Evolutionary conservation across 164 flowering plant genomes (phyloP), one percentile per base, ranked within the genome.

Genomic region (Piper longum): DNA sequence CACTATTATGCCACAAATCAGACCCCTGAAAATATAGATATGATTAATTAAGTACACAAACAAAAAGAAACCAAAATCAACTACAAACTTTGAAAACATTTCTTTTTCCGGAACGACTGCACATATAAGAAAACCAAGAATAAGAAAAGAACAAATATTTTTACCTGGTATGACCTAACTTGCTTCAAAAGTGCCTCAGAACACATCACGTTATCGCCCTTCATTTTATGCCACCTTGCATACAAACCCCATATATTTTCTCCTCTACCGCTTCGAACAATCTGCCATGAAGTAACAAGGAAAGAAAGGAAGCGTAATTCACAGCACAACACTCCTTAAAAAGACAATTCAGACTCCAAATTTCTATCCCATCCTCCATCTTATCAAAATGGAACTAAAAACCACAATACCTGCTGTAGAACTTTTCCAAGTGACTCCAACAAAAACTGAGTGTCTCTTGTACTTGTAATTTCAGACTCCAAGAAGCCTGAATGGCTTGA

Each of bases 131-230:
- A 54, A 26, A 6, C 57, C 19, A 16, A 60, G 16, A 60, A 57
- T 26, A 26, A 26, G 36, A 0, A 26, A 26, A 26, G 36, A 26
- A 26, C 36, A 26, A 26, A 26, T 59, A 56, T 45, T 60, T 8
- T 61, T 78, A 88, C 92, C 93, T 88, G 96, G 71, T 82, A 86
- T 45, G 95, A 79, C 74, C 99, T 80, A 71, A 90, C 91, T 79
- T 93, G 97, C 85, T 90, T 90, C 56, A 87, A 63, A 54, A 88
- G 83, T 60, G 97, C 99, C 72, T 93, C 97, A 8, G 93, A 81
- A 63, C 95, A 87, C 96, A 90, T 87, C 39, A 70, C 62, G 5
- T 87, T 78, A 70, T 93, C 96, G 43, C 97, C 96, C 73, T 81
- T 86, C n/a, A 85, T 67, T 78, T 75, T 87, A 70, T 82, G 86